phyloP scores from a whole-genome alignment of 192 early-diverging fungal genomes.

The Cladochytrium replicatum region DNA sequence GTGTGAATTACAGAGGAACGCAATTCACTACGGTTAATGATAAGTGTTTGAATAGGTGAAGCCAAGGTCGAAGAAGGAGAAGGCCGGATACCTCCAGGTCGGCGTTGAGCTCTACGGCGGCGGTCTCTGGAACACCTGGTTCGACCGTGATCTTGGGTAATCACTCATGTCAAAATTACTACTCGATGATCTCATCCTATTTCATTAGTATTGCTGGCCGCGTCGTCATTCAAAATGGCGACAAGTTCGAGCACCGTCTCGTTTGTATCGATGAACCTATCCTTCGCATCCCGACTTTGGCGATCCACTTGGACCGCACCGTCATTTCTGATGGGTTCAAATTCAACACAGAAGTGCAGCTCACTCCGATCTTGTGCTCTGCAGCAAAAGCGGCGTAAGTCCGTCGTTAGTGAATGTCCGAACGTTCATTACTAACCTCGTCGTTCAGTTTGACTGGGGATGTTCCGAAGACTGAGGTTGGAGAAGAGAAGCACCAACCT shows the following conservation, averaged over 20 bases:
- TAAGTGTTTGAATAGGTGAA: constrained; percentile 53
- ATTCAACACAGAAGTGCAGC: constrained; percentile 90
- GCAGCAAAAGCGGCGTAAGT: constrained; percentile 14
- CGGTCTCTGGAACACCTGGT: constrained; percentile 99
- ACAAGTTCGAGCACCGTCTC: constrained; percentile 61
- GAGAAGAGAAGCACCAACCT: constrained; percentile 65
- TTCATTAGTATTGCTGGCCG: constrained; percentile 73
- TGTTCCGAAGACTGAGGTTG: constrained; percentile 10
- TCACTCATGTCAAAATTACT: not conserved
- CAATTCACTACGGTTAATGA: not conserved
- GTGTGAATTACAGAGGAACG: constrained; percentile 23
- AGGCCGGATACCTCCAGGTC: constrained; percentile 79
- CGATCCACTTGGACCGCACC: constrained; percentile 87
- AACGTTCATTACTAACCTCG: not conserved
- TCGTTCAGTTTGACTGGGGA: too few species aligned
- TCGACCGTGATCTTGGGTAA: constrained; percentile 87
- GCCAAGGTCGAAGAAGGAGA: constrained; percentile 86
- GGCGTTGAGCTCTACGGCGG: constrained; percentile 83
- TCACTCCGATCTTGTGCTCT: constrained; percentile 71
- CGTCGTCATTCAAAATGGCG: constrained; percentile 65
- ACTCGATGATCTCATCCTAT: too few species aligned
- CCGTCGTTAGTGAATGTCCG: constrained; percentile 9
- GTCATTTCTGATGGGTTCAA: constrained; percentile 69
- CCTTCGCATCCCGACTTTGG: constrained; percentile 89
- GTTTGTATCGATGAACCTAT: constrained; percentile 81